Conservation (phyloP, 805 yeast species). For the Cyberlindnera nakhonratchasimensis region DNA sequence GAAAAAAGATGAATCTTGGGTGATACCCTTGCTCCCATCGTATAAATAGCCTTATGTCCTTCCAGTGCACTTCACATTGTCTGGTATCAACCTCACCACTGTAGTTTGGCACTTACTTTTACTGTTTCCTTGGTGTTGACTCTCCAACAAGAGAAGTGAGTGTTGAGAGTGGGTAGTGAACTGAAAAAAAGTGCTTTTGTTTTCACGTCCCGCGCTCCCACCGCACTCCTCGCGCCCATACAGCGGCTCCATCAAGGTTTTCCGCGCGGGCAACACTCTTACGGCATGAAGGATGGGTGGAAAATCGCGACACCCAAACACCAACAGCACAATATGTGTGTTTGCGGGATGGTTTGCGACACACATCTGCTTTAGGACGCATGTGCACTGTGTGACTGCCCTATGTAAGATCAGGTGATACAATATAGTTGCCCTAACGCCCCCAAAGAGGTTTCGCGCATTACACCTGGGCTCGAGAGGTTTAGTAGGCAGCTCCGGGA, state of each 20-base stretch:
- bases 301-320: slow-evolving; percentile 1
- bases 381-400: neutral
- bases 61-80: too few relatives aligned
- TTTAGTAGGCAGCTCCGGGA: too few relatives aligned
- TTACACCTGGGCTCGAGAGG: neutral
- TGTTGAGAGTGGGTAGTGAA: slow-evolving; percentile 2
- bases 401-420: neutral
- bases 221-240: neutral
- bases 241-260: too few relatives aligned
- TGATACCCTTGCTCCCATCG: too few relatives aligned
- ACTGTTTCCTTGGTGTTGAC: slow-evolving; percentile 18
- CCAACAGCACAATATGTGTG: too few relatives aligned
- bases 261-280: too few relatives aligned
- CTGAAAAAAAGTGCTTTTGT: slow-evolving; percentile 12
- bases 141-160: neutral
- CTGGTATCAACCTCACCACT: neutral
- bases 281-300: too few relatives aligned
- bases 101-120: slow-evolving; percentile 15
- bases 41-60: too few relatives aligned
- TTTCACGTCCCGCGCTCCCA: slow-evolving; percentile 4
- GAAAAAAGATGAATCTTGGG: too few relatives aligned
- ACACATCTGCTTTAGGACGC: neutral
- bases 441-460: neutral
- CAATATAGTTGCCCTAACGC: neutral
- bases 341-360: too few relatives aligned